Base-by-base conservation (phyloP, 257 asterid genomes). In the Jacaranda copaia region DNA sequence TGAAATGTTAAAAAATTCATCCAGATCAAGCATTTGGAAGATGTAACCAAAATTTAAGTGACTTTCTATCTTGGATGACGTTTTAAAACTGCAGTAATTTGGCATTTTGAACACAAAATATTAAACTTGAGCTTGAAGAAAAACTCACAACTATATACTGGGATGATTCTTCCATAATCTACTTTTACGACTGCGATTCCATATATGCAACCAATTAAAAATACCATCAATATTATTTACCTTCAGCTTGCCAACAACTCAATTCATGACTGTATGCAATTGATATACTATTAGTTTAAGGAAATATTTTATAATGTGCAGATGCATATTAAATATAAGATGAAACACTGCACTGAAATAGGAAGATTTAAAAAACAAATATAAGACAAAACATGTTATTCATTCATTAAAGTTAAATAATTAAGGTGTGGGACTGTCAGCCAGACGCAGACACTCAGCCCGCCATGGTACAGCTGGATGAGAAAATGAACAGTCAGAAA, bases 401-500 rank as follows among this genome's bases (percentile, higher is more conserved):
- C 20, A 66, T 64, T 65, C 57, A 63, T 11, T 65, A 56, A 42
- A 53, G 25, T 18, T 53, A 20, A 51, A 3, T 14, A 77, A 53
- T 57, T 11, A 43, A 19, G 52, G 15, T 18, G n/a, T 57, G 60
- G 79, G 79, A 51, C 56, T 64, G 14, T 42, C 68, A 69, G 78
- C 75, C 79, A 81, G 45, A 60, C 2, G 38, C 62, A 81, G 85
- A 71, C 74, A 81, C 86, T 70, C 80, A 67, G 67, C 84, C 76
- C 63, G 68, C 70, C 74, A 60, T 6, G 42, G 69, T 55, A 87
- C 86, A 87, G 88, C 86, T 87, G 90, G 91, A 78, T 75, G 81
- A 77, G 72, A 75, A 19, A 51, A 57, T 75, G 19, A 45, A 60
- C 64, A 49, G 81, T 71, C 39, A 12, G 64, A 71, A 79, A 79